A percentile compares a stretch with the other conserved stretches of the same genome.
phyloP scores from a whole-genome alignment of 2,329 filamentous ascomycete species.

The Hypomyces perniciosus region DNA sequence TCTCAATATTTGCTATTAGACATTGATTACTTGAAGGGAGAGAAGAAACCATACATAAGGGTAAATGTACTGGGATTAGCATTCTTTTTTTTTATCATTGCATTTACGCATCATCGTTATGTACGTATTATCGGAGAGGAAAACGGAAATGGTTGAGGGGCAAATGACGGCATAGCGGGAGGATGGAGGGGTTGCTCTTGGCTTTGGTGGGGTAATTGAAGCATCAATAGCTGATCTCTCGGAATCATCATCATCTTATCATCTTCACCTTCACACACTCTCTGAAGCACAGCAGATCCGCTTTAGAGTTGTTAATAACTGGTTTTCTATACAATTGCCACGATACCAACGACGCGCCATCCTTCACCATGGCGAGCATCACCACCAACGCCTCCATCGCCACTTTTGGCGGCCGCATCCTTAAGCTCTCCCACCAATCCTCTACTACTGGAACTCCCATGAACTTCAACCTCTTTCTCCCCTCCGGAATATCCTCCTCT shows the following conservation, averaged over 20 bases:
- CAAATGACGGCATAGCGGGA: neutral
- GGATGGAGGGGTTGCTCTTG: neutral
- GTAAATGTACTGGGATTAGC: no score
- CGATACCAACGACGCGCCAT: neutral
- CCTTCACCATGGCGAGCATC: conserved; percentile 20
- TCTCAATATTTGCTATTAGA: no score
- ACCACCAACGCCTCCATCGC: conserved; percentile 83
- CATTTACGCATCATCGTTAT: no score
- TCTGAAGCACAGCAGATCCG: neutral
- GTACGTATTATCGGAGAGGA: no score
- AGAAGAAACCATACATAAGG: no score
- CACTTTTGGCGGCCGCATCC: conserved; percentile 87
- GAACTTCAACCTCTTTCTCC: conserved; percentile 88
- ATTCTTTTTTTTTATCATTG: no score
- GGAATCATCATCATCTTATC: no score
- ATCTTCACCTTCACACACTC: no score
- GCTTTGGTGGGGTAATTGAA: neutral
- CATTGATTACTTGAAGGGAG: no score
- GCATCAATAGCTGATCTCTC: neutral
- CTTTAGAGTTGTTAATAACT: neutral
- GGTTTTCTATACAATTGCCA: neutral
- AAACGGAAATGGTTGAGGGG: no score
- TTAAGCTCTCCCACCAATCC: conserved; percentile 87
- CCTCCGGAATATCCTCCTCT: conserved; percentile 56
- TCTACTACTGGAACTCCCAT: conserved; percentile 77